Conservation (phyloP, 495 filamentous ascomycete genomes). For the Penicillium taxi region DNA sequence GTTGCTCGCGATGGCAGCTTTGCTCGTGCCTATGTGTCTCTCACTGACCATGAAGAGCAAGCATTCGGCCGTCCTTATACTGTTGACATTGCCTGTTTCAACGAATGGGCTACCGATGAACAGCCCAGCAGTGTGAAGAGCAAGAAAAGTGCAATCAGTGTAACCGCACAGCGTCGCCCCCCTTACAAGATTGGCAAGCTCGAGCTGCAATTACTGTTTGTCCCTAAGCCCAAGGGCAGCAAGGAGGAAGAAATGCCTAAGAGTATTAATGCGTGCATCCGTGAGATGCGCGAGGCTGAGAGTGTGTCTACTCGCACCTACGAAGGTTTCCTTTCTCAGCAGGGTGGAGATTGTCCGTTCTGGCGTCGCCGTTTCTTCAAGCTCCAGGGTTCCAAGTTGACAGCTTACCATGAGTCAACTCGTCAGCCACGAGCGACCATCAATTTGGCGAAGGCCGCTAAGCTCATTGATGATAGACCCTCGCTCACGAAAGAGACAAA, state of each 20-base stretch:
- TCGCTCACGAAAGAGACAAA: conserved; percentile 71
- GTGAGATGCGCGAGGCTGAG: conserved; percentile 85
- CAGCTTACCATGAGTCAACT: conserved; percentile 91
- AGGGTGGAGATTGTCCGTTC: conserved; percentile 94
- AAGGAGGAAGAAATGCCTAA: conserved; percentile 96
- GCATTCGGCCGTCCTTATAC: conserved; percentile 81
- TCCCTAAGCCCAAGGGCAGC: conserved; percentile 82
- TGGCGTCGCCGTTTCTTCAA: conserved; percentile 98
- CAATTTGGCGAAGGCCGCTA: conserved; percentile 87
- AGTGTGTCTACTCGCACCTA: conserved; percentile 60
- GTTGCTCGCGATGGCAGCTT: conserved; percentile 90
- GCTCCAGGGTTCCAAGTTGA: conserved; percentile 80
- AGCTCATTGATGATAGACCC: conserved; percentile 88
- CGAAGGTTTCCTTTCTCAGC: conserved; percentile 89
- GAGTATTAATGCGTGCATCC: conserved; percentile 91
- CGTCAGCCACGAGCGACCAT: conserved; percentile 94
- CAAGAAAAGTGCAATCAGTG: conserved; percentile 63
- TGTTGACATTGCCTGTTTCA: conserved; percentile 87
- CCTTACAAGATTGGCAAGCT: conserved; percentile 94
- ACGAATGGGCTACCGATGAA: conserved; percentile 94
- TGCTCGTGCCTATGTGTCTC: conserved; percentile 80
- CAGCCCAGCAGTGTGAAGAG: conserved; percentile 75
- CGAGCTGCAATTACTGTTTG: conserved; percentile 85
- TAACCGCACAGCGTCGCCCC: conserved; percentile 57
- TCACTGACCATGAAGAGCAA: conserved; percentile 81